Base-by-base conservation (phyloP, 176 grass and related monocot species). In the barley (Hordeum vulgare) region DNA sequence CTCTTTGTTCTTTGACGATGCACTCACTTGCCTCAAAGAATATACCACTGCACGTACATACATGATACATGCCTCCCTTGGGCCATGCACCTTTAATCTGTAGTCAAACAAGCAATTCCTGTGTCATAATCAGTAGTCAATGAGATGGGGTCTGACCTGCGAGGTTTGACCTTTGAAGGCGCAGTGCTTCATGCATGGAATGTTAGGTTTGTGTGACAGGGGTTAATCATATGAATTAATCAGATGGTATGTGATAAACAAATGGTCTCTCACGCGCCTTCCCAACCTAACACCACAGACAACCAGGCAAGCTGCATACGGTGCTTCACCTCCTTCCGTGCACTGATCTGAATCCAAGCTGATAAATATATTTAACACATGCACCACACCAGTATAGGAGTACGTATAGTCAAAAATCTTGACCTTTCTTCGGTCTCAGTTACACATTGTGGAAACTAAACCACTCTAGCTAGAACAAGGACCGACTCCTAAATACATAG, bases 381-480 rank as follows among this genome's bases (percentile, higher is more conserved):
- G 33, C 33, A 5, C 33, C 9, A n/a, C 4, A 20, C 18, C n/a
- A 37, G 33, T 20, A 9, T 37, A n/a, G 33, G 8, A 37, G 9
- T 33, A 67, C 33, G 62, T 23, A 34, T 75, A 54, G 78, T 76
- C 34, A 75, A 75, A 78, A 74, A 65, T 60, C 81, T 84, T 84
- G 75, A 88, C 76, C 69, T 23, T 56, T 65, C 11, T 44, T 65
- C 75, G 28, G 11, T 42, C 33, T 78, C 17, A 51, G 14, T 62
- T 27, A 82, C 34, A 58, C 54, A 14, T 20, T 4, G 71, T 35
- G 21, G 35, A 67, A 37, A 67, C 7, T 49, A 54, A 71, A 9
- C 25, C 11, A 77, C 51, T 54, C 40, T 29, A 31, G 14, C 54
- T 85, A 36, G 53, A 35, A n/a, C 61, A 47, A 47, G 2, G 62